A percentile compares a stretch with the other conserved stretches of the same genome.
Evolutionary conservation across 2,329 filamentous ascomycete genomes (phyloP).

Genomic region (Epichloe glyceriae): DNA sequence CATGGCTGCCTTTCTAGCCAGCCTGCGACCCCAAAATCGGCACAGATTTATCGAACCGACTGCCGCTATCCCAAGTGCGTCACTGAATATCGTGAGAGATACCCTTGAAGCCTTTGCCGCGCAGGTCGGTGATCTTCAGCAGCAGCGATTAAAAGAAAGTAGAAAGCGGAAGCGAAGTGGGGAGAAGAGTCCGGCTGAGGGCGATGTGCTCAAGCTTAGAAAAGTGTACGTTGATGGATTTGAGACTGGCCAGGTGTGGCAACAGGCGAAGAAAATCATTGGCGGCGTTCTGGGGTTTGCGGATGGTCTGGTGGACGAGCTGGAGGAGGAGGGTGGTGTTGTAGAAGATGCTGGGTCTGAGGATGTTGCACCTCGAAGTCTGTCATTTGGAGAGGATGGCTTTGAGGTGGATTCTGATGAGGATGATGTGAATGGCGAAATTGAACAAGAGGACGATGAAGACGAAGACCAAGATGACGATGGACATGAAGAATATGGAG

Average conservation of each 20-base stretch:
- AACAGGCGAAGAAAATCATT: conserved; percentile 79
- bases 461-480: conserved; percentile 14
- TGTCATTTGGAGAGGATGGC: conserved; percentile 17
- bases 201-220: conserved; percentile 57
- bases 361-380: conserved; percentile 15
- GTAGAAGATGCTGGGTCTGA: conserved; percentile 15
- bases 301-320: conserved; percentile 31
- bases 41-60: conserved; percentile 68
- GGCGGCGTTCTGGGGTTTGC: conserved; percentile 38
- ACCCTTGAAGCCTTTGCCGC: conserved; percentile 68
- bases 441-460: conserved; percentile 3
- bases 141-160: conserved; percentile 52
- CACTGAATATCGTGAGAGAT: conserved; percentile 64
- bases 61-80: conserved; percentile 50
- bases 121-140: conserved; percentile 61
- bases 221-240: conserved; percentile 82
- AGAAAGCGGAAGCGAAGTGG: conserved; percentile 65
- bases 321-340: conserved; percentile 38
- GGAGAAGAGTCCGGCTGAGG: conserved; percentile 23
- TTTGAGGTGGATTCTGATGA: conserved; percentile 19
- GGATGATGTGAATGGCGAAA: conserved; percentile 17
- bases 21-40: conserved; percentile 45
- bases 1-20: conserved; percentile 40
- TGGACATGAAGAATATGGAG: conserved; percentile 21
- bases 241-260: conserved; percentile 80